These are phyloP conservation scores for Fusarium chlamydosporum DNA, from an alignment of 2,329 filamentous ascomycete species.

Conservation along the genomic window DNA sequence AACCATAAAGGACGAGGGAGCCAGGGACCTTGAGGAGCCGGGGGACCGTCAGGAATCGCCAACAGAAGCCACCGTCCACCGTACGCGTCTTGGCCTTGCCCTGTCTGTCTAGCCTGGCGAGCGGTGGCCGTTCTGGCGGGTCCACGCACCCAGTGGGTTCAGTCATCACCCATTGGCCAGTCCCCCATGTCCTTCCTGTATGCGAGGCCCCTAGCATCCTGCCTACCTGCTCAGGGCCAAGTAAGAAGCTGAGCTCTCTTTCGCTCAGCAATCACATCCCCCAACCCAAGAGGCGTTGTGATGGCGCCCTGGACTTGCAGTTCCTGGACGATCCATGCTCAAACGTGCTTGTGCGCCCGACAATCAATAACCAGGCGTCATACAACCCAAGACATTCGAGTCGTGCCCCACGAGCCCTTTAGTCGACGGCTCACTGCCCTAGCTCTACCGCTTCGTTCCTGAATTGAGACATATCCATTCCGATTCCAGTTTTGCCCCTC, in stretches of 20 bases:
- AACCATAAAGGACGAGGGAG: conserved; percentile 35
- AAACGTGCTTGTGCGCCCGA: conserved; percentile 42
- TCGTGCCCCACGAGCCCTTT: conserved; percentile 44
- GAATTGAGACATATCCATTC: conserved; percentile 58
- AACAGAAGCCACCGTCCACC: conserved; percentile 43
- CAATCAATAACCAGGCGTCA: conserved; percentile 44
- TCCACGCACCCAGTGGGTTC: conserved; percentile 39
- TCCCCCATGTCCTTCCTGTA: conserved; percentile 34
- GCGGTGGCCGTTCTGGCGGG: conserved; percentile 41
- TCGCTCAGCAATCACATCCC: conserved; percentile 47
- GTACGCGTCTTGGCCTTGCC: conserved; percentile 41
- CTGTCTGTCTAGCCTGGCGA: conserved; percentile 45
- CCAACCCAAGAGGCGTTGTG: conserved; percentile 43
- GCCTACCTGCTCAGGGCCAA: not conserved
- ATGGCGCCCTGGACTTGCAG: conserved; percentile 46
- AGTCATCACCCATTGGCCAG: conserved; percentile 45
- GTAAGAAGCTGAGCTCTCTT: conserved; percentile 32
- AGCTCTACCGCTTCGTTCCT: conserved; percentile 54
- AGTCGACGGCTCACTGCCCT: conserved; percentile 41
- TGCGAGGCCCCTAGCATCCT: conserved; percentile 29
- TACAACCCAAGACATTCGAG: conserved; percentile 45
- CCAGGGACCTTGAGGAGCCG: conserved; percentile 32
- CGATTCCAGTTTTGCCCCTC: conserved; percentile 49
- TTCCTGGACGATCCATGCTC: conserved; percentile 47
- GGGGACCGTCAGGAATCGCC: conserved; percentile 33